A percentile compares a stretch with the other conserved stretches of the same genome.
Evolutionary conservation across 495 filamentous ascomycete species (phyloP).

Genomic region (Penicillium angulare): DNA sequence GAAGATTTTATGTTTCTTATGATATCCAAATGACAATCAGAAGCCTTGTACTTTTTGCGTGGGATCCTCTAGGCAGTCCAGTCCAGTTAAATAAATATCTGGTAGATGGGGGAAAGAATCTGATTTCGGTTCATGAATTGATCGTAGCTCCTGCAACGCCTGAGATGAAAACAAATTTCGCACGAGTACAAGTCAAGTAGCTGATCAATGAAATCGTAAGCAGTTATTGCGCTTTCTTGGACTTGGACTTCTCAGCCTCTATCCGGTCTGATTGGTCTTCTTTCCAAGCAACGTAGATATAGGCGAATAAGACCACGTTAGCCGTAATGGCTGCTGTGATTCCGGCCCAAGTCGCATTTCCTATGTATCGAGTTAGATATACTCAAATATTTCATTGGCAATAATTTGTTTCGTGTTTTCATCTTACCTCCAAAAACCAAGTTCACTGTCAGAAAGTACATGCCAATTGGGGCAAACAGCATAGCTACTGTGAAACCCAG

Average conservation of each 20-base stretch:
- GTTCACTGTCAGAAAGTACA: slow-evolving; percentile 80
- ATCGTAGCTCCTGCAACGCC: slow-evolving; percentile 10
- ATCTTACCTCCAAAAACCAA: slow-evolving; percentile 71
- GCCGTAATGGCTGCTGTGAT: slow-evolving; percentile 82
- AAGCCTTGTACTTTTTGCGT: not conserved
- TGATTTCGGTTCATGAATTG: not conserved
- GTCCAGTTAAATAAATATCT: too few species aligned
- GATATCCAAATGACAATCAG: slow-evolving; percentile 1
- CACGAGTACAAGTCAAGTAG: not conserved
- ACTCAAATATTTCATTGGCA: not conserved
- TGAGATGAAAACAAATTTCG: not conserved
- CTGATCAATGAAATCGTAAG: not conserved
- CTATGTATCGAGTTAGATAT: slow-evolving; percentile 37
- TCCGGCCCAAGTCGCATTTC: slow-evolving; percentile 84
- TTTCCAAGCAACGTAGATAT: slow-evolving; percentile 86
- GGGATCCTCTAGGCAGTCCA: not conserved
- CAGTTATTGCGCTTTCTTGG: slow-evolving; percentile 59
- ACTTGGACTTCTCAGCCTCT: slow-evolving; percentile 52
- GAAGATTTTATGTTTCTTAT: not conserved
- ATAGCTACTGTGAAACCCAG: slow-evolving; percentile 88
- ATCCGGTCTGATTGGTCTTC: slow-evolving; percentile 74
- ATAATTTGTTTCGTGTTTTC: not conserved
- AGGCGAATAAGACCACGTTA: slow-evolving; percentile 87
- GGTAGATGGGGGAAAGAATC: too few species aligned
- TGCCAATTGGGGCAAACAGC: slow-evolving; percentile 78